Evolutionary conservation across 495 filamentous ascomycete genomes (phyloP).

Genomic region (Tetracladium setigerum): DNA sequence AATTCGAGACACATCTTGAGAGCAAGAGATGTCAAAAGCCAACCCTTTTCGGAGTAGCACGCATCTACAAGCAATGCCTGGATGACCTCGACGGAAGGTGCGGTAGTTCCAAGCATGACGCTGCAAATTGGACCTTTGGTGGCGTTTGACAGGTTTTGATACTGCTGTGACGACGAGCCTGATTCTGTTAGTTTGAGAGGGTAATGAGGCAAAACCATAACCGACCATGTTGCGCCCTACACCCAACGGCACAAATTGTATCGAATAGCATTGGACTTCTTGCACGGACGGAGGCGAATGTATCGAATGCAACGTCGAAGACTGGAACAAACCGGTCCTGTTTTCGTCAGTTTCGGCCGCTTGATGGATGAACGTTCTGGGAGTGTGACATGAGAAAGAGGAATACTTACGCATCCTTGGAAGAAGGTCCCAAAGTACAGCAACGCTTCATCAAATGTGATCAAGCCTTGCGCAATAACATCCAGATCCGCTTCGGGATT

Average conservation of each 20-base stretch:
- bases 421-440: conserved; percentile 30
- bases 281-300: conserved; percentile 31
- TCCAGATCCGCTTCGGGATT: conserved; percentile 1
- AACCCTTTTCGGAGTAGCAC: conserved; percentile 41
- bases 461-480: conserved; percentile 8
- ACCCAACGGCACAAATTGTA: conserved; percentile 41
- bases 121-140: conserved; percentile 39
- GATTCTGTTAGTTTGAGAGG: conserved; percentile 16
- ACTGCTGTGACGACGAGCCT: conserved; percentile 23
- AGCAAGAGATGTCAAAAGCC: conserved; percentile 37
- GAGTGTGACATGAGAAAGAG: conserved; percentile 17
- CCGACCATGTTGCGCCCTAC: conserved; percentile 27
- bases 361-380: background rate
- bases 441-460: conserved; percentile 8
- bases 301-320: conserved; percentile 36
- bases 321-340: conserved; percentile 39
- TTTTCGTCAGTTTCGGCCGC: conserved; percentile 1
- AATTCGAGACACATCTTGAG: conserved; percentile 39
- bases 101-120: conserved; percentile 31
- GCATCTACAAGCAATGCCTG: conserved; percentile 42
- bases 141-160: conserved; percentile 32
- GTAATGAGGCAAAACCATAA: background rate
- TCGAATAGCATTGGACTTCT: conserved; percentile 39
- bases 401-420: conserved; percentile 28
- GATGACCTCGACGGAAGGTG: conserved; percentile 35